Base-by-base conservation (phyloP, 768 basidiomycete genomes). In the Boletus fagicola region DNA sequence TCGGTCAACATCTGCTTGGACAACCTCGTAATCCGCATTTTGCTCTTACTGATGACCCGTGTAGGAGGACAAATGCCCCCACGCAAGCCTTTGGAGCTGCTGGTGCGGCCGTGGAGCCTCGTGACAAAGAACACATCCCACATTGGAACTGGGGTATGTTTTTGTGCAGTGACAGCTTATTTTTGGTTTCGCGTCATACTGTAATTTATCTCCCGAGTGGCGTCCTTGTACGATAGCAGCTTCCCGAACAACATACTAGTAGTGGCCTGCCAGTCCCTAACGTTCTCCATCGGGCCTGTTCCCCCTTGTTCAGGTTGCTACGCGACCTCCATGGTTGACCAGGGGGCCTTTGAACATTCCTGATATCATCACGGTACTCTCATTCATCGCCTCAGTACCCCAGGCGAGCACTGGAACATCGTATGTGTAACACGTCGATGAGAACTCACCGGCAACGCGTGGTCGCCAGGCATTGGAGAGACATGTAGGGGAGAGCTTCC, bases 131-230 rank as follows among this genome's bases (percentile, higher is more conserved):
- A 44, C 16, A 22, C 9, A 30, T 42, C 39, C 46, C 28, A 13
- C 55, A 57, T 31, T 46, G 13, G 36, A 26, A 24, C 39, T 18
- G 33, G 28, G 39, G 55, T 52, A 47, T 24, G 13, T 24, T 42
- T 38, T 38, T 30, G 18, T 48, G 28, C 35, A 51, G 22, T 12
- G 40, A 43, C 38, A n/a, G 22, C 44, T 58, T 50, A 39, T 46
- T 62, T 50, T 53, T 58, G 45, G 22, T 46, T 49, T 45, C 54
- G 20, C 5, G 22, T 16, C 11, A 49, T 24, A 18, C 33, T 16
- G 18, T 12, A 24, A 49, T 35, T 35, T 9, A 24, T 24, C 16
- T 35, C 35, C 42, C 35, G 22, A 30, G 38, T 63, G 55, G 62
- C 66, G 36, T 26, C 26, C 44, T 33, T n/a, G 33, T 30, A n/a